Base-by-base conservation (phyloP, 805 yeast species). In the Wickerhamiella dianesei region DNA sequence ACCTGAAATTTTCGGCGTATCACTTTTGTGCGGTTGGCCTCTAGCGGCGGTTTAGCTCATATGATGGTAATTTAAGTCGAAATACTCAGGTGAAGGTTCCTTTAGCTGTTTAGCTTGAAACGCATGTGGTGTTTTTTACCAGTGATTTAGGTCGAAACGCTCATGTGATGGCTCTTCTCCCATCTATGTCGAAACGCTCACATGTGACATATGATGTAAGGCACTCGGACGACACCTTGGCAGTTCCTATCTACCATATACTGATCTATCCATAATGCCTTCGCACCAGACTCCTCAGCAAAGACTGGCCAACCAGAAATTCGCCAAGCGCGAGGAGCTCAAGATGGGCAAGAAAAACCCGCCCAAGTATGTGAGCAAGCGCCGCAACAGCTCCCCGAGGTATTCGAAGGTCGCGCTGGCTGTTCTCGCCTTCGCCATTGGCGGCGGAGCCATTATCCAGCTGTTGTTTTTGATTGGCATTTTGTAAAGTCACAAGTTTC, bases 381-480 rank as follows among this genome's bases (percentile, higher is more conserved):
- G 5, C 20, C 2, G 22, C 12, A 22, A 13, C 9, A 3, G 13
- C 20, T 47, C 39, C 40, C 50, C 22, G 12, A 22, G 41, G 21
- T 21, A 42, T 21, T 43, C 45, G 25, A 48, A 44, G 41, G 19
- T 40, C 9, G 49, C 47, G 12, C 22, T 49, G 62, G 67, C 64
- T 25, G 64, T 76, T 2, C 65, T 82, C 46, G 71, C 72, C 3
- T 85, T 86, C 61, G 68, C 85, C 53, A 70, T 87, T 12, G 69
- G 80, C 51, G 95, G 95, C 48, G 94, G 95, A 56, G 94, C 88
- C 52, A 51, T 83, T 5, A 69, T 87, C 42, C 92, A 86, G 63
- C 51, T 84, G 40, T 49, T 84, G 16, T 40, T 21, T 32, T 20
- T 51, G 29, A 6, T 17, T 36, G 39, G 39, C 16, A 6, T 36